Evolutionary conservation across 1,139 yeast genomes (phyloP).

Genomic region (Chernovozyma sophiae-reginae): DNA sequence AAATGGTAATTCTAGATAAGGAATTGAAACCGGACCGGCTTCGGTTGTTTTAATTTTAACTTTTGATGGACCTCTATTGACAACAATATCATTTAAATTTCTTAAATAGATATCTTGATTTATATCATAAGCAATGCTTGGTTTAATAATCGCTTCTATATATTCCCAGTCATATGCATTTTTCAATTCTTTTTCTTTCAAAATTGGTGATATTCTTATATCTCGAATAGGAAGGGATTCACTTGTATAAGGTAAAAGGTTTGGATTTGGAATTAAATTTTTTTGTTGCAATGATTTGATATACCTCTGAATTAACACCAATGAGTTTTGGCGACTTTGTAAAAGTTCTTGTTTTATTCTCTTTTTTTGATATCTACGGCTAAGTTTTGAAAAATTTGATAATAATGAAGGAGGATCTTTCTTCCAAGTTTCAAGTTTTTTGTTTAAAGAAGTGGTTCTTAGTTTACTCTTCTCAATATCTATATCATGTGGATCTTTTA

Average conservation of each 20-base stretch:
- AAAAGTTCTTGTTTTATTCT: conserved; percentile 8
- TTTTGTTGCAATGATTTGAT: conserved; percentile 26
- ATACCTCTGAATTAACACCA: conserved; percentile 22
- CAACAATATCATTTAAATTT: conserved; percentile 14
- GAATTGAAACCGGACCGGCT: conserved; percentile 31
- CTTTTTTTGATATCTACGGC: conserved; percentile 1
- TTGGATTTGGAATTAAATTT: conserved; percentile 31
- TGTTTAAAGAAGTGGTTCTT: neutral
- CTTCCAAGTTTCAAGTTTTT: neutral
- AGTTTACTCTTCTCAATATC: conserved; percentile 1
- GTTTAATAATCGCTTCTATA: conserved; percentile 32
- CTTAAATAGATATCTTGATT: conserved; percentile 26
- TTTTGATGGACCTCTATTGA: conserved; percentile 35
- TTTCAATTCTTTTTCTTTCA: conserved; percentile 14
- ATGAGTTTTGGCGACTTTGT: conserved; percentile 13
- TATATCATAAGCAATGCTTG: conserved; percentile 33
- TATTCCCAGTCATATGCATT: conserved; percentile 33
- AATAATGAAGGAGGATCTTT: neutral
- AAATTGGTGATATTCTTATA: neutral
- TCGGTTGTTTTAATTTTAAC: conserved; percentile 27
- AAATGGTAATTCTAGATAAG: conserved; percentile 28
- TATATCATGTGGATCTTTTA: conserved; percentile 7
- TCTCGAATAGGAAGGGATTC: neutral
- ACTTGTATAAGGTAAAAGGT: conserved; percentile 28
- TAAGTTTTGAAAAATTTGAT: neutral